These are phyloP conservation scores for Alternaria ventricosa DNA, from an alignment of 2,329 filamentous ascomycete species.

Conservation along the genomic window DNA sequence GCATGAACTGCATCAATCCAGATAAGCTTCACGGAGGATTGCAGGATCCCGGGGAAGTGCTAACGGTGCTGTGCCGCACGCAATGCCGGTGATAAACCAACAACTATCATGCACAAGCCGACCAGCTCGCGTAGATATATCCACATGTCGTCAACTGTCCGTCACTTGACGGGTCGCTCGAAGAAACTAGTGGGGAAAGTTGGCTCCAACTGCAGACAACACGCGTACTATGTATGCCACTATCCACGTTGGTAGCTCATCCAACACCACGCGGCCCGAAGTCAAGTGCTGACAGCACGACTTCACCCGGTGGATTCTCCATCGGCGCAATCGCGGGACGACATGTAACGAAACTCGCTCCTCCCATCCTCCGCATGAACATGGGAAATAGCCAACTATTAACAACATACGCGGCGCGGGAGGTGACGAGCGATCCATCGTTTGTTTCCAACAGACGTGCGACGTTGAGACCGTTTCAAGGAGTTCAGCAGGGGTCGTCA, in stretches of 20 bases:
- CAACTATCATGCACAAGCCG: neutral
- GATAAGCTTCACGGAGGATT: constrained; percentile 3
- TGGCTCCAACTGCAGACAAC: neutral
- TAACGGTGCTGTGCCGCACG: neutral
- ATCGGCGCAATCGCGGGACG: neutral
- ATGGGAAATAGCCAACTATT: constrained; percentile 9
- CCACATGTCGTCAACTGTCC: neutral
- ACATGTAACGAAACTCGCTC: constrained; percentile 3
- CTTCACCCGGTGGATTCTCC: neutral
- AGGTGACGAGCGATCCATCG: constrained; percentile 7
- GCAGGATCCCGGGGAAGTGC: neutral
- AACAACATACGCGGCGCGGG: constrained; percentile 14
- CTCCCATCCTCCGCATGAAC: constrained; percentile 15
- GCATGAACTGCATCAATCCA: neutral
- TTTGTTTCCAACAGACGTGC: constrained; percentile 35
- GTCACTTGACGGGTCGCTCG: neutral
- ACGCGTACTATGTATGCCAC: neutral
- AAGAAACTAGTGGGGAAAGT: neutral
- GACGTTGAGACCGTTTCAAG: constrained; percentile 39
- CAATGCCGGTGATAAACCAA: neutral
- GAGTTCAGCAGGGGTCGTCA: constrained; percentile 11
- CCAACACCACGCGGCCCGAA: neutral
- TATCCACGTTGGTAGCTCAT: neutral
- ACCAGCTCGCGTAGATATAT: neutral
- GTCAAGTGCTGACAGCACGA: neutral